A percentile compares a stretch with the other conserved stretches of the same genome.
These are phyloP conservation scores for Zygosaccharomyces rouxii DNA, from an alignment of 805 yeast species.

Conservation along the genomic window DNA sequence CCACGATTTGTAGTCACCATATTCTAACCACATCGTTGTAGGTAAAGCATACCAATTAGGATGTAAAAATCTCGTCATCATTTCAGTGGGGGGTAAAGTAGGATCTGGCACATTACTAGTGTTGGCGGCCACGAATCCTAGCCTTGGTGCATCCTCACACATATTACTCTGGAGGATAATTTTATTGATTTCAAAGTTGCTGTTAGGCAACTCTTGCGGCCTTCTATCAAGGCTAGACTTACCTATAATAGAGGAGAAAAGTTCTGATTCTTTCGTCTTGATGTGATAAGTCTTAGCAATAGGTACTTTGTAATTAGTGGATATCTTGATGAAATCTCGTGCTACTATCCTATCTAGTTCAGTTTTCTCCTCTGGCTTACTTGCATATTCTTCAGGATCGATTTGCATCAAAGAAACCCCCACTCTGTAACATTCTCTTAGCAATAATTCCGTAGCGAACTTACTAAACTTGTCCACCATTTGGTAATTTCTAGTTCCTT, in stretches of 20 bases:
- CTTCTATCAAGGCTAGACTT: constrained; percentile 75
- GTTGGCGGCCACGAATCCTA: constrained; percentile 46
- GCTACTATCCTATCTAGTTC: constrained; percentile 41
- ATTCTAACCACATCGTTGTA: constrained; percentile 60
- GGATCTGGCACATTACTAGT: constrained; percentile 46
- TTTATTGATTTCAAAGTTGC: constrained; percentile 56
- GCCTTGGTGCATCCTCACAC: constrained; percentile 37
- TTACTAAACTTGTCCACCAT: constrained; percentile 60
- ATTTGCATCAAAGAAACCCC: constrained; percentile 30
- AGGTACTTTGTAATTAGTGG: constrained; percentile 45
- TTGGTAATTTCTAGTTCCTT: constrained; percentile 47
- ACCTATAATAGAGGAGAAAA: constrained; percentile 68
- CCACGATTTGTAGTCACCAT: constrained; percentile 47
- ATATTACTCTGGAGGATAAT: constrained; percentile 51
- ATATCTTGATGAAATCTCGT: constrained; percentile 58
- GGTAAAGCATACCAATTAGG: constrained; percentile 65
- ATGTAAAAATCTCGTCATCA: constrained; percentile 50
- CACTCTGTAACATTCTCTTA: constrained; percentile 55
- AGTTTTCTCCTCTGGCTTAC: constrained; percentile 29
- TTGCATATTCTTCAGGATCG: constrained; percentile 10
- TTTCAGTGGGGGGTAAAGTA: constrained; percentile 47
- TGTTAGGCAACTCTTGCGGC: constrained; percentile 61
- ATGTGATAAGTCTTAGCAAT: constrained; percentile 65
- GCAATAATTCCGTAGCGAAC: constrained; percentile 54
- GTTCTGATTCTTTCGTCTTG: constrained; percentile 62